phyloP scores from a whole-genome alignment of 1,139 yeast species.

The Suhomyces choctaworum region DNA sequence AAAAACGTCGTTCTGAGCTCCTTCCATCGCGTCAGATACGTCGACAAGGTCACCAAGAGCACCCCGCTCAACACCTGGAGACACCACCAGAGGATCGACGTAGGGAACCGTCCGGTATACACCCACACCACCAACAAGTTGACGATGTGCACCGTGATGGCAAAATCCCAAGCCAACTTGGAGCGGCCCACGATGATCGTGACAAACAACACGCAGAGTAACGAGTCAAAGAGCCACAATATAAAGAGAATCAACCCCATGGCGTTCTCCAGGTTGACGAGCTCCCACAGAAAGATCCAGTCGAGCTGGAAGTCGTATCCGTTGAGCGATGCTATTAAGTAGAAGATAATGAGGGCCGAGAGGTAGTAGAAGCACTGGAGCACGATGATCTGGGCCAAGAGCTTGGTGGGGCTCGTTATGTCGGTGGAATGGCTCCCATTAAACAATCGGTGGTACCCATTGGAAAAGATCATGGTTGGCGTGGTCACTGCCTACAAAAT shows the following conservation, averaged over 20 bases:
- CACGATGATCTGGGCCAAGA: conserved; percentile 56
- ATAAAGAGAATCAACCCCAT: conserved; percentile 72
- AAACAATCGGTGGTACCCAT: conserved; percentile 31
- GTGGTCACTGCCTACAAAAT: too few relatives aligned
- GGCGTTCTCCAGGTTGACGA: conserved; percentile 72
- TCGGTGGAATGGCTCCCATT: conserved; percentile 28
- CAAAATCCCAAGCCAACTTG: conserved; percentile 94
- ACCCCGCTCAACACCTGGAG: conserved; percentile 68
- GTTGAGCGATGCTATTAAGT: conserved; percentile 54
- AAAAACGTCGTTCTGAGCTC: conserved; percentile 87
- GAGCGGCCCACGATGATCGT: conserved; percentile 89
- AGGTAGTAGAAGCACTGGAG: conserved; percentile 67
- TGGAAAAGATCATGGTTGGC: conserved; percentile 13
- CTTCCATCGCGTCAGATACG: conserved; percentile 85
- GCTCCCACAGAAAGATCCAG: conserved; percentile 84
- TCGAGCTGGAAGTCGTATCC: conserved; percentile 63
- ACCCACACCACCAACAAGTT: conserved; percentile 71
- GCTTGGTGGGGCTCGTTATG: conserved; percentile 39
- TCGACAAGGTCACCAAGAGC: conserved; percentile 74
- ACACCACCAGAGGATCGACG: conserved; percentile 79
- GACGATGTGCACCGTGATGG: conserved; percentile 81
- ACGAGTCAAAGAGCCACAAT: conserved; percentile 79
- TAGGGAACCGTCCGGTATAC: conserved; percentile 66
- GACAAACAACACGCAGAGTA: conserved; percentile 75
- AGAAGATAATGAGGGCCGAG: conserved; percentile 60